Evolutionary conservation across 2,329 filamentous ascomycete genomes (phyloP).

Genomic region (Botrytis tulipae): DNA sequence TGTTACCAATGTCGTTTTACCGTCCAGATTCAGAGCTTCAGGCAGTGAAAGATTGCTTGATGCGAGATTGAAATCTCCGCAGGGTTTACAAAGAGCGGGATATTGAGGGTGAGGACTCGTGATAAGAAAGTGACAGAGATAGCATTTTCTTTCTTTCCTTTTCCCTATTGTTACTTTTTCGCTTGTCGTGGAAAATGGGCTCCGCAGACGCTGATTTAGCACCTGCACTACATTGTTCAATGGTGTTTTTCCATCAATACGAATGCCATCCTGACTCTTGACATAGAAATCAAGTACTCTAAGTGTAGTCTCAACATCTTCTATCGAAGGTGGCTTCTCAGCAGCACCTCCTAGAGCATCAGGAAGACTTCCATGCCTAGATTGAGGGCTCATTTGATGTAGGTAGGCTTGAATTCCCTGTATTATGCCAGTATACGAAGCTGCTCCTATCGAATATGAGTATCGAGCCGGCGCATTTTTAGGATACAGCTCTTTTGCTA

Average conservation of each 20-base stretch:
- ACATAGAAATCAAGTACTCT: constrained; percentile 8
- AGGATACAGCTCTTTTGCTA: constrained; percentile 22
- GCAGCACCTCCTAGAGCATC: not conserved
- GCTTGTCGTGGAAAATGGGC: not conserved
- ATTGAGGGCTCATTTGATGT: constrained; percentile 17
- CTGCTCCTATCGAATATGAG: not conserved
- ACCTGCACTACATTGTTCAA: not conserved
- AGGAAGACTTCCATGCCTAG: constrained; percentile 20
- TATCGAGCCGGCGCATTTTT: constrained; percentile 18
- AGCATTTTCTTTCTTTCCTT: not conserved
- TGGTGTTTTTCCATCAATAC: not conserved
- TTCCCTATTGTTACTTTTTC: not conserved
- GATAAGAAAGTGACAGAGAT: constrained; percentile 2
- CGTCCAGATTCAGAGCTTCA: constrained; percentile 20
- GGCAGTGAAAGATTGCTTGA: constrained; percentile 24
- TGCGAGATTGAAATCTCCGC: constrained; percentile 27
- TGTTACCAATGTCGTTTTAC: constrained; percentile 25
- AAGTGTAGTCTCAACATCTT: constrained; percentile 11
- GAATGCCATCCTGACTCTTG: not conserved
- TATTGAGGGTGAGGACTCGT: constrained; percentile 23
- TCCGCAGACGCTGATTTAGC: not conserved
- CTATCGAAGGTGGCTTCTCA: constrained; percentile 2
- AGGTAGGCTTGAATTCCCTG: constrained; percentile 25
- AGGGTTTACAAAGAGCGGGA: constrained; percentile 24
- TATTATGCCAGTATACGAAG: constrained; percentile 17